phyloP scores from a whole-genome alignment of 2,329 filamentous ascomycete genomes.

The Cryphonectria nitschkei region DNA sequence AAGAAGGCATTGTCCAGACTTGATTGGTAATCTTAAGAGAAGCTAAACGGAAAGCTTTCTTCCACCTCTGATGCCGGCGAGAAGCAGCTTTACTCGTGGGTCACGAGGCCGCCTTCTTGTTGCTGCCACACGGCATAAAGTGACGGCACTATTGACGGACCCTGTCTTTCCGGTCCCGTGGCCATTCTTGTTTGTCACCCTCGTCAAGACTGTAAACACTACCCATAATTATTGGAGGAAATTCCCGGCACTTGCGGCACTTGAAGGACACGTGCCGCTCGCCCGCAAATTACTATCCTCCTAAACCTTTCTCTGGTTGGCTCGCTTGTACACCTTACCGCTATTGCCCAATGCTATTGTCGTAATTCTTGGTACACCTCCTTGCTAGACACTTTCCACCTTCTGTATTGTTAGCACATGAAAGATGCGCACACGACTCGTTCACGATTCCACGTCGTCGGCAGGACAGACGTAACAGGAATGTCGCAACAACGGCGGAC shows the following conservation, averaged over 20 bases:
- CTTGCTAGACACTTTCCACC: neutral
- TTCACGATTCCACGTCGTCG: neutral
- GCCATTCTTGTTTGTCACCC: neutral
- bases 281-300: neutral
- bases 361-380: neutral
- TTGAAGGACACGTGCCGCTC: conserved; percentile 8
- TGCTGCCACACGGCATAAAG: neutral
- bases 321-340: conserved; percentile 9
- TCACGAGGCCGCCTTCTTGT: conserved; percentile 15
- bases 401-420: neutral
- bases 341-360: conserved; percentile 5
- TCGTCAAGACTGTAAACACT: conserved; percentile 1
- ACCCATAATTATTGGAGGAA: conserved; percentile 25
- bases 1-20: neutral
- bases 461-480: neutral
- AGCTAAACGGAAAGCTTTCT: neutral
- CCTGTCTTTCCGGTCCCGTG: neutral
- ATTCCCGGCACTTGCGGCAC: conserved; percentile 6
- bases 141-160: conserved; percentile 14
- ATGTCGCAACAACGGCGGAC: neutral
- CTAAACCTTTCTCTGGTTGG: neutral
- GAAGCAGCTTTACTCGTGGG: conserved; percentile 1
- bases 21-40: neutral
- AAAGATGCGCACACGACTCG: neutral
- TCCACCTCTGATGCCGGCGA: conserved; percentile 17